These are phyloP conservation scores for Coffea canephora DNA, from an alignment of 257 asterid genomes.

Conservation along the genomic window DNA sequence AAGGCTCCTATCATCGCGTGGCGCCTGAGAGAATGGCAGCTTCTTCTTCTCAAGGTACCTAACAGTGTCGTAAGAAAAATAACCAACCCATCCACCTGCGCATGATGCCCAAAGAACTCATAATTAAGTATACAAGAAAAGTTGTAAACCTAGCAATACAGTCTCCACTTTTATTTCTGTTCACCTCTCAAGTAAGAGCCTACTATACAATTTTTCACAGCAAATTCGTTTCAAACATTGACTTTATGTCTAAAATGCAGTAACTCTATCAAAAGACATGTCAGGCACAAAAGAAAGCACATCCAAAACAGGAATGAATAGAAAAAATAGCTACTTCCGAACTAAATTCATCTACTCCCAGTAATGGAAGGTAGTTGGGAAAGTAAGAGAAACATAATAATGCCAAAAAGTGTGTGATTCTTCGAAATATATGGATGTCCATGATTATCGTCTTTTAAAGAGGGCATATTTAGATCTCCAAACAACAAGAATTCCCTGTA, in stretches of 20 bases:
- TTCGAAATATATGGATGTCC: not conserved
- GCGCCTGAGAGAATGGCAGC: conserved; percentile 65
- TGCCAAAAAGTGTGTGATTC: not conserved
- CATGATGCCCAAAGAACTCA: conserved; percentile 6
- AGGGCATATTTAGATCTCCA: not conserved
- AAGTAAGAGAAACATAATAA: not conserved
- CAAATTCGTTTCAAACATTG: not conserved
- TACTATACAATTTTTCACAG: not conserved
- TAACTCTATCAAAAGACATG: not conserved
- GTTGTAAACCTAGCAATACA: not conserved
- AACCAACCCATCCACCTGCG: conserved; percentile 97
- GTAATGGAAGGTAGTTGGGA: conserved; percentile 14
- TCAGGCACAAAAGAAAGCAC: not conserved
- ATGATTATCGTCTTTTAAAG: not conserved
- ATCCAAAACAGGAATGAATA: not conserved
- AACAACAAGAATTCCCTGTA: not conserved
- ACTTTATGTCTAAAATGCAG: not conserved
- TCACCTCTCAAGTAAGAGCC: not conserved
- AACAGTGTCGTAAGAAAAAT: conserved; percentile 86
- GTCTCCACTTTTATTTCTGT: not conserved
- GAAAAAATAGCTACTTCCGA: not conserved
- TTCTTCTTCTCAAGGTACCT: conserved; percentile 68
- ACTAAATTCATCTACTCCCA: conserved; percentile 4
- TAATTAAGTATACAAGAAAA: not conserved
- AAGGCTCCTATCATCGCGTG: conserved; percentile 67